These are phyloP conservation scores for Aspergillus neoniger DNA, from an alignment of 2,329 filamentous ascomycete species.

Conservation along the genomic window DNA sequence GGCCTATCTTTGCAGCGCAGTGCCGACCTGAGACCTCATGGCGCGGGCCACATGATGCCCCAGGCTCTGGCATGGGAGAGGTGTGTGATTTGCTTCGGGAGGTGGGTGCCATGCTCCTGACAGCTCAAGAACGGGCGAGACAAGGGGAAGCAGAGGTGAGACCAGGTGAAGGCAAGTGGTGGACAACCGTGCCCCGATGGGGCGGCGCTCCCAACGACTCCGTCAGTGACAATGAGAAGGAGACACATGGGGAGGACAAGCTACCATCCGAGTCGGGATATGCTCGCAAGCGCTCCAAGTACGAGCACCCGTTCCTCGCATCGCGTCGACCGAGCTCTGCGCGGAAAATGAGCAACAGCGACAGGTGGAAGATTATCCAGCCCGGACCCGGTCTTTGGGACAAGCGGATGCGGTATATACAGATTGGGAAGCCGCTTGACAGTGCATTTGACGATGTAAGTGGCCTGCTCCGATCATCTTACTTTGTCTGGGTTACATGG, in stretches of 20 bases:
- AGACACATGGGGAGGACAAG: constrained; percentile 31
- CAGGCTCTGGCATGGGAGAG: constrained; percentile 38
- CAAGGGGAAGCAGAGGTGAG: constrained; percentile 54
- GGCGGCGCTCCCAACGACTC: constrained; percentile 51
- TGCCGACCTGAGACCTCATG: constrained; percentile 59
- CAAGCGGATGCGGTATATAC: constrained; percentile 56
- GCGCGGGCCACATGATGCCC: constrained; percentile 34
- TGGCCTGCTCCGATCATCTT: not conserved
- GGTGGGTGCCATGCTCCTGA: constrained; percentile 57
- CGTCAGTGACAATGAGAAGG: constrained; percentile 28
- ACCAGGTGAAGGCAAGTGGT: constrained; percentile 62
- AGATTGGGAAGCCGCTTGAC: constrained; percentile 55
- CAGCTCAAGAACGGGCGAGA: constrained; percentile 62
- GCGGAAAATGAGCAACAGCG: constrained; percentile 48
- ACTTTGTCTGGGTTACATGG: not conserved
- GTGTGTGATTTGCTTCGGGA: constrained; percentile 60
- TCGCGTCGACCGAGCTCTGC: constrained; percentile 37
- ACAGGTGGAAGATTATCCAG: constrained; percentile 57
- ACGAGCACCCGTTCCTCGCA: constrained; percentile 35
- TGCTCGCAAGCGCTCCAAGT: constrained; percentile 43
- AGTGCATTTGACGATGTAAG: constrained; percentile 57
- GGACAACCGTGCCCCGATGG: constrained; percentile 58
- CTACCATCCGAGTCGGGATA: constrained; percentile 29
- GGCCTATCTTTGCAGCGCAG: constrained; percentile 59
- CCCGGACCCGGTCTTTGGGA: constrained; percentile 58